phyloP scores from a whole-genome alignment of 306 rosid species.

The Mimosa bimucronata region DNA sequence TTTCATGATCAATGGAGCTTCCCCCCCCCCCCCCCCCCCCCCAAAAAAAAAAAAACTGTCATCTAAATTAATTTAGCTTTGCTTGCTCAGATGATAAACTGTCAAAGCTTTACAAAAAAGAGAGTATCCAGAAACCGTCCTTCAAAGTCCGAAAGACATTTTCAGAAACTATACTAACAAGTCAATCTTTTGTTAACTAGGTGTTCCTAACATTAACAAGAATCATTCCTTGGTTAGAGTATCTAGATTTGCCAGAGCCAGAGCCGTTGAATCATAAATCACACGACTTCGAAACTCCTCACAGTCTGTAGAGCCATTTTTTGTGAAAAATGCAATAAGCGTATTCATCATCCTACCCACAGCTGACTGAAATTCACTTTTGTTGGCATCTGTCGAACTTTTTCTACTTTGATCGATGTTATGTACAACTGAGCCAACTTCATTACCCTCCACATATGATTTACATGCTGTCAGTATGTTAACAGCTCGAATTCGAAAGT shows the following conservation, averaged over 20 bases:
- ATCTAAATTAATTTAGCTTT: background rate
- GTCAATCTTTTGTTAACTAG: constrained; percentile 9
- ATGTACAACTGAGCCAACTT: constrained; percentile 54
- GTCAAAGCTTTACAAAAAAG: background rate
- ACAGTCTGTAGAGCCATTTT: constrained; percentile 65
- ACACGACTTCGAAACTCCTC: constrained; percentile 55
- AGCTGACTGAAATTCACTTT: constrained; percentile 50
- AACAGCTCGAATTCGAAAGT: constrained; percentile 54
- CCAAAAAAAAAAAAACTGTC: background rate
- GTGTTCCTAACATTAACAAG: constrained; percentile 1
- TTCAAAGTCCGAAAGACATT: background rate
- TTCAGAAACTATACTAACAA: background rate
- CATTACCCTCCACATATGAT: constrained; percentile 61
- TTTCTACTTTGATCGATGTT: constrained; percentile 14
- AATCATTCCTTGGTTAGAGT: constrained; percentile 23
- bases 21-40: background rate
- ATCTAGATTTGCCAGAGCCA: constrained; percentile 35
- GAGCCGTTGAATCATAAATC: constrained; percentile 23
- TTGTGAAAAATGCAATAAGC: constrained; percentile 62
- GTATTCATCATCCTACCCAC: constrained; percentile 61
- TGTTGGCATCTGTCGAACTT: background rate
- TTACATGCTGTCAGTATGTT: constrained; percentile 64
- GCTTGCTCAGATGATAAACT: background rate
- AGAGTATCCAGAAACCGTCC: background rate
- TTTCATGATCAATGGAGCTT: background rate